Percentiles rank a stretch among this genome's conserved stretches.
These are phyloP conservation scores for Aegilops bicornis DNA, from an alignment of 176 grass and related monocot species.

Conservation along the genomic window DNA sequence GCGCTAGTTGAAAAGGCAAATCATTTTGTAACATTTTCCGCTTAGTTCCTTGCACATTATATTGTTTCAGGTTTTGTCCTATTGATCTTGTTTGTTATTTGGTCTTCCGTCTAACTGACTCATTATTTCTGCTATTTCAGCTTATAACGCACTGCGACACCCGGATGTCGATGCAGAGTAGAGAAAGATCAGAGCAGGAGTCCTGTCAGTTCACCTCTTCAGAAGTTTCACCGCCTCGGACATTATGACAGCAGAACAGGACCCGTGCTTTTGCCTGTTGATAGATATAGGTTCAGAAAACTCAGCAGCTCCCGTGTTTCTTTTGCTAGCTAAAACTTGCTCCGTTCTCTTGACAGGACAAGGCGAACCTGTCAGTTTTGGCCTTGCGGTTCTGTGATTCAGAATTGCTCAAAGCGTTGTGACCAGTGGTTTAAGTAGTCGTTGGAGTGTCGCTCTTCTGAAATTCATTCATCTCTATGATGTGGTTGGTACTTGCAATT, in stretches of 20 bases:
- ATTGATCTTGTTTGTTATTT: no score
- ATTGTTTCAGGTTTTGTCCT: not conserved
- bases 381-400: no score
- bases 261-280: not conserved
- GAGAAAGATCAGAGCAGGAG: not conserved
- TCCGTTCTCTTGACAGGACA: no score
- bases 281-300: not conserved
- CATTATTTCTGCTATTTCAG: no score
- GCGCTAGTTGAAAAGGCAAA: not conserved
- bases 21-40: not conserved
- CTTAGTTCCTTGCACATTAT: not conserved
- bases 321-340: no score
- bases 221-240: not conserved
- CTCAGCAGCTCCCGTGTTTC: not conserved
- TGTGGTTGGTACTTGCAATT: not conserved
- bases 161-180: no score
- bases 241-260: not conserved
- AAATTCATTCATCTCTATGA: not conserved
- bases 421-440: not conserved
- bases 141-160: no score
- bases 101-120: no score
- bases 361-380: no score
- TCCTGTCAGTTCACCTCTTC: not conserved
- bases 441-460: not conserved
- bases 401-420: no score